Evolutionary conservation across 768 basidiomycete species (phyloP), one percentile per base, ranked within the genome.

Genomic region (Inosperma sp.): DNA sequence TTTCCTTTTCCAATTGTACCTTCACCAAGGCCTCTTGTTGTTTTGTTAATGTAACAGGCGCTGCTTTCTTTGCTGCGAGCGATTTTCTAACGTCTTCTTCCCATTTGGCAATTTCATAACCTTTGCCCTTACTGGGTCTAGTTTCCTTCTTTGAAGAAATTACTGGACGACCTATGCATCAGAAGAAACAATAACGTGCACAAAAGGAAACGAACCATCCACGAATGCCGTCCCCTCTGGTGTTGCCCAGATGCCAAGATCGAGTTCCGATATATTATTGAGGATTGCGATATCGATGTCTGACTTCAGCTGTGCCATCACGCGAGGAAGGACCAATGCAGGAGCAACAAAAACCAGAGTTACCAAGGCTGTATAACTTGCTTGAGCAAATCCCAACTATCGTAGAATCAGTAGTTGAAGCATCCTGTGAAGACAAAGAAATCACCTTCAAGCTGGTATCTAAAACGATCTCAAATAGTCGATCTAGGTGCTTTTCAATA

Each of bases 1-100:
- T 68, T 62, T 99, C 96, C 56, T 89, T 89, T 26, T 80, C 78
- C 5, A 95, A 73, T 64, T 98, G 95, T 3, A 82, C 82, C 43
- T 86, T 78, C 10, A 98, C 80, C n/a, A 91, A 76, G 0, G 82
- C 84, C 53, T 87, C 83, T 52, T 96, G 91, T 52, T 87, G 84
- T 63, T 93, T 97, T 1, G 88, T 89, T 14, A 97, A 66, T 1
- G 72, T 72, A 5, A 68, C 70, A 2, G 73, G 58, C 1, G 75
- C 67, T 8, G 80, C 77, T 64, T 89, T 91, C 72, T 97, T 97
- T 49, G 70, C 80, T 5, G 89, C 88, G 1, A 97, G 72, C 0
- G 85, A 82, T 57, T 88, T 84, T 8, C 93, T 81, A n/a, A 95
- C 72, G 53, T 99, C 94, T 22, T 84, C 86, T 54, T 99, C 96